Evolutionary conservation across 2,329 filamentous ascomycete genomes (phyloP), one percentile per base, ranked within the genome.

Genomic region (Pseudodiploospora longispora): DNA sequence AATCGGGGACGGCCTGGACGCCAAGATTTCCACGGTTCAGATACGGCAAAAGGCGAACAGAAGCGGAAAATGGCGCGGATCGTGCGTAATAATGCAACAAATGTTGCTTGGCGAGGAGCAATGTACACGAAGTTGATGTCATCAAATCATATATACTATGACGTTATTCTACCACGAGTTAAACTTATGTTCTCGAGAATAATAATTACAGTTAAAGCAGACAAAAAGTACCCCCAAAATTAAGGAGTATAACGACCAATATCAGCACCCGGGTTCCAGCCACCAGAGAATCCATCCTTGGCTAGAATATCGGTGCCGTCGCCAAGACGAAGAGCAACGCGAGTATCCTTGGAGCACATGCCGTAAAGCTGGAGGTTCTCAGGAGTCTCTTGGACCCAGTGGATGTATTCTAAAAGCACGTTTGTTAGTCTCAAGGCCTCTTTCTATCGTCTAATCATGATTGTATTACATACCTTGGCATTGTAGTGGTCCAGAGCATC

Each of bases 301-400:
- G 62, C 55, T 10, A 50, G 44, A 31, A 68, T 57, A 3, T 53
- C 50, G 1, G 59, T 62, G 28, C 65, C 67, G 35, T 67, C 55
- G 5, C 55, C 65, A 19, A 69, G 51, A 7, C 55, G 60, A 34
- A 70, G 51, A 4, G 58, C 57, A 1, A 59, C 56, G 29, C 52
- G 54, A 1, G 64, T 61, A 40, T 65, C 63, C 55, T 68, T 69
- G 34, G 64, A 63, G 52, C 66, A 69, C 46, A 69, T 47, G 5
- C 67, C 66, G 48, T 66, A 70, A 1, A 60, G 61, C 48, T 70
- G 60, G 34, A 70, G 52, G 47, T 67, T 67, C 3, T 48, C 41
- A 4, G 67, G 66, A 2, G 60, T 64, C 43, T 62, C 37, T 4
- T 56, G 41, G 42, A 70, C 63, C 54, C 62, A 65, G 50, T 70